Base-by-base conservation (phyloP, 116 monocot species). In the Zostera marina region DNA sequence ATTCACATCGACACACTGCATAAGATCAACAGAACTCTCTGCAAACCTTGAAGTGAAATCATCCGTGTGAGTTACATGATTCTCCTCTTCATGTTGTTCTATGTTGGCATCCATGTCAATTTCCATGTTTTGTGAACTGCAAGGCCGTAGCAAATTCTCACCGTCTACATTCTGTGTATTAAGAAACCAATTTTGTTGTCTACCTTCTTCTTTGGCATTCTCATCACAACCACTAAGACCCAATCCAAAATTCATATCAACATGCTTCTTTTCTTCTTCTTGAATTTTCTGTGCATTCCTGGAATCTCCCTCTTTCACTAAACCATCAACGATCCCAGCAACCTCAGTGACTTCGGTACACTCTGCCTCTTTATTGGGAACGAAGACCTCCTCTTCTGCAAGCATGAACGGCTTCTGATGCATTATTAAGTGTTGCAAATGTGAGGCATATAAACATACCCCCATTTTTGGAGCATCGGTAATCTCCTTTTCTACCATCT, bases 401-500 rank as follows among this genome's bases (percentile, higher is more conserved):
- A 98, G 83, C 52, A 98, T 42, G 9, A 20, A 10, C 0, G 78
- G 86, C 67, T 70, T 75, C 65, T 89, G 90, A 53, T 51, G 47
- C 60, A 58, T 74, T 24, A 90, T 83, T 68, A 90, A 49, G 44
- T 68, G 63, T 77, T 98, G 98, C 25, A 98, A 53, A 21, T 98
- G 76, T 22, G 90, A 78, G 0, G 83, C 90, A 52, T 98, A 98
- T 61, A 68, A 81, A 54, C 86, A 86, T 7, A 58, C 12, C 13
- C 86, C 86, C 9, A 68, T 62, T 16, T 68, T 66, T 12, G 74
- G 76, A 9, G 68, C 76, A 11, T 86, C 76, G 20, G 47, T 1
- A 7, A 98, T 22, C 70, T 98, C 98, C 68, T 70, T 90, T 63
- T 90, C 86, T 54, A 86, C 86, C 74, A 98, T 63, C 16, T 52